Percentiles rank a stretch among this genome's conserved stretches.
Conservation (phyloP, 495 filamentous ascomycete species). For the Xylaria longipes region DNA sequence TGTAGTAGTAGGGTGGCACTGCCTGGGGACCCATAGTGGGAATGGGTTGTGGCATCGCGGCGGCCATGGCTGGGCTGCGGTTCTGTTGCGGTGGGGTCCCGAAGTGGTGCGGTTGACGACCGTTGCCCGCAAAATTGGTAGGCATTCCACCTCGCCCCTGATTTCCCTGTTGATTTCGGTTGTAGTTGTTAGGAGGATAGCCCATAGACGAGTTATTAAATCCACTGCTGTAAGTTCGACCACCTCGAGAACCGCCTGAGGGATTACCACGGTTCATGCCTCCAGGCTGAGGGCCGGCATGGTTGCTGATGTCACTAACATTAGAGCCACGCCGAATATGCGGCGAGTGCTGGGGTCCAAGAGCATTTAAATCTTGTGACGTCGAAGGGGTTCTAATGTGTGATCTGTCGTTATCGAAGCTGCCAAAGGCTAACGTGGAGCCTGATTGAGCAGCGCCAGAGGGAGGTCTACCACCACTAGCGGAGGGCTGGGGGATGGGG, state of each 20-base stretch:
- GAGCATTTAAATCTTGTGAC: conserved; percentile 63
- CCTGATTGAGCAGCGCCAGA: conserved; percentile 70
- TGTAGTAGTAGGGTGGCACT: conserved; percentile 63
- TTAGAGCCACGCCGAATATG: conserved; percentile 85
- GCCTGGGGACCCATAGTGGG: conserved; percentile 68
- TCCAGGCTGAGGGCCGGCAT: conserved; percentile 60
- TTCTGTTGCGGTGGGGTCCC: conserved; percentile 42
- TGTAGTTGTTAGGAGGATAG: conserved; percentile 68
- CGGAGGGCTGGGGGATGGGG: conserved; percentile 85
- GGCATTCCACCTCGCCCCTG: conserved; percentile 72
- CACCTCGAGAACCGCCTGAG: conserved; percentile 65
- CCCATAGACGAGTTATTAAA: conserved; percentile 64
- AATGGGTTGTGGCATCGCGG: conserved; percentile 66
- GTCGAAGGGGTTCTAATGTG: conserved; percentile 59
- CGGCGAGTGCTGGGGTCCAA: conserved; percentile 64
- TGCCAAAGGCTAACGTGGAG: conserved; percentile 76
- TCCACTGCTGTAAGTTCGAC: conserved; percentile 73
- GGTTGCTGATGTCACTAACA: conserved; percentile 73
- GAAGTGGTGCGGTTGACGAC: conserved; percentile 32
- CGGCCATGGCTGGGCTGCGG: conserved; percentile 75
- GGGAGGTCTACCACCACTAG: conserved; percentile 83
- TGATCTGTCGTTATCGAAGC: conserved; percentile 73
- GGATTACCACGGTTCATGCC: conserved; percentile 47
- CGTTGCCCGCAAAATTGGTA: conserved; percentile 60
- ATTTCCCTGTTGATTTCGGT: conserved; percentile 61